Evolutionary conservation across 805 yeast species (phyloP), one percentile per base, ranked within the genome.

Genomic region (Priceomyces medius): DNA sequence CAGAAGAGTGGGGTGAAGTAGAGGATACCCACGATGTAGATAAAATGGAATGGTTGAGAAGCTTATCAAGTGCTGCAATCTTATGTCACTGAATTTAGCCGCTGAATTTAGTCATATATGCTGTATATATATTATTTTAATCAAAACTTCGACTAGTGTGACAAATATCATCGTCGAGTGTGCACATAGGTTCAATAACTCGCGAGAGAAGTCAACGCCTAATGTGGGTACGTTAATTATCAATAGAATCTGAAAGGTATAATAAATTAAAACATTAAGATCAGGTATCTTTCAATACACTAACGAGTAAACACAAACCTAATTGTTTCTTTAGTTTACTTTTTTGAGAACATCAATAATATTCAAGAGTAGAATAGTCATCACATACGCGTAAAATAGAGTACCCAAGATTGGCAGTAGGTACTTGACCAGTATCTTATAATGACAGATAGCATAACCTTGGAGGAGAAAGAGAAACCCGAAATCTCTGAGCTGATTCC

Each of bases 21-120:
- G 98, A 93, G 66, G 99, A 93, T 57, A 88, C 98, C 2, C 99
- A 93, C 59, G 99, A 93, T 61, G 97, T 93, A n/a, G 95, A 88
- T 55, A 83, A 85, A 61, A 95, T 83, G 29, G 97, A 93, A 53
- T 74, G 95, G 53, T 73, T 88, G 55, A 81, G 97, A 63, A 81
- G 82, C 55, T 74, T 93, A 35, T 81, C 91, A 26, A 77, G 88
- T 49, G 90, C 96, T 20, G 85, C 90, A 3, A 55, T 70, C 28
- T 20, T 40, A 16, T 13, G 39, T 18, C 39, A 40, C 20, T 40
- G 14, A 35, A 21, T 21, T 21, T 9, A 19, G 5, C n/a, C n/a
- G n/a, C n/a, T n/a, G n/a, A n/a, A n/a, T n/a, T n/a, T n/a, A n/a
- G n/a, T 26, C n/a, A 9, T 26, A 26, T 8, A 21, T 6, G 6